These are phyloP conservation scores for Monosporascus sp. DNA, from an alignment of 2,329 filamentous ascomycete genomes.

Conservation along the genomic window DNA sequence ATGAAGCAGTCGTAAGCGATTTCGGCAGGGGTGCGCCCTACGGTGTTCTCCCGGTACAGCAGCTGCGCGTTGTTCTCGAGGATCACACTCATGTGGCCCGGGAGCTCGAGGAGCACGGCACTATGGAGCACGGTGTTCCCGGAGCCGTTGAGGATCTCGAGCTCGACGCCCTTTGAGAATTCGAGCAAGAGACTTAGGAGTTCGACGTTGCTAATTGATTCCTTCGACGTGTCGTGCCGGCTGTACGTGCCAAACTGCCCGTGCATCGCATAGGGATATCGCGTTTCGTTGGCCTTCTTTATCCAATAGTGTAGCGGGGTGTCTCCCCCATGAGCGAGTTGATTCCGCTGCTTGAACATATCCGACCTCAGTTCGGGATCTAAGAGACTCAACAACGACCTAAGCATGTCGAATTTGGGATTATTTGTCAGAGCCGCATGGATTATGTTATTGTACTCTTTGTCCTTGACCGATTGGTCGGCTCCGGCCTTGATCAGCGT, in stretches of 20 bases:
- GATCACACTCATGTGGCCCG: conserved; percentile 37
- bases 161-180: conserved; percentile 50
- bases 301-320: conserved; percentile 63
- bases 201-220: conserved; percentile 27
- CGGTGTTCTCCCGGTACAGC: conserved; percentile 67
- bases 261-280: background rate
- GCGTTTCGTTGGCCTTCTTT: conserved; percentile 11
- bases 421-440: conserved; percentile 46
- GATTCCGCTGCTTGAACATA: conserved; percentile 55
- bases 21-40: conserved; percentile 68
- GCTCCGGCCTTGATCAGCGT: conserved; percentile 63
- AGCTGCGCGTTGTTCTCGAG: conserved; percentile 54
- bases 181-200: conserved; percentile 47
- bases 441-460: conserved; percentile 59
- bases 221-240: conserved; percentile 9
- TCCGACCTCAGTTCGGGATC: conserved; percentile 50
- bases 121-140: conserved; percentile 63
- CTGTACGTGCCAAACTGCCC: background rate
- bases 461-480: conserved; percentile 61
- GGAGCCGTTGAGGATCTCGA: conserved; percentile 56
- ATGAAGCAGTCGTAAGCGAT: conserved; percentile 54
- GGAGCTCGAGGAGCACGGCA: conserved; percentile 36
- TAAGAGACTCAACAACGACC: conserved; percentile 51
- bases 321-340: conserved; percentile 43
- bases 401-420: conserved; percentile 32